Evolutionary conservation across 176 grass and related monocot species (phyloP), one percentile per base, ranked within the genome.

Genomic region (Eragrostis curvula): DNA sequence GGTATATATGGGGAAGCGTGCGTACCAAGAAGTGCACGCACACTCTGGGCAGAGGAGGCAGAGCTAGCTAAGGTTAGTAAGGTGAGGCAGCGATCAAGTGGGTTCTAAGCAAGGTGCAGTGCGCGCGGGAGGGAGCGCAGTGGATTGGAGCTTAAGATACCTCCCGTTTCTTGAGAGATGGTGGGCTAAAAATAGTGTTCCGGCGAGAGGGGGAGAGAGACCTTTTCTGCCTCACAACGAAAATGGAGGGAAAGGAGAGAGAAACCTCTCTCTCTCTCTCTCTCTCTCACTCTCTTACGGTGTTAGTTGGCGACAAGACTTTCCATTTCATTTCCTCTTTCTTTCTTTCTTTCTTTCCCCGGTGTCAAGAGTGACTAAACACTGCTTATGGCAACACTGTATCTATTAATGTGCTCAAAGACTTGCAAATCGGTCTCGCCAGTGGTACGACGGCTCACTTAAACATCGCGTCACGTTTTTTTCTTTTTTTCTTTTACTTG

Each of bases 71-170:
- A 12, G 23, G 23, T 78, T 57, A 57, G 82, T 78, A 65, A 57
- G 82, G 82, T 57, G 83, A 86, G 87, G 86, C 83, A 83, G 79
- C 91, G 91, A 78, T 97, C 88, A 89, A 91, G 84, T 97, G 72
- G 78, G 50, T 78, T 93, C 64, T 81, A 97, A 97, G 94, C 94
- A 97, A 97, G 81, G 62, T 67, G 20, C 79, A 23, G 66, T 74
- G 81, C 45, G 44, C 36, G 45, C 48, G 17, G 23, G 58, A 25
- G 57, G 13, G 55, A 56, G 4, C 57, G 68, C 61, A 80, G 69
- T 93, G 88, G 79, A 97, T 97, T 97, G 84, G 63, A 89, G 79
- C 72, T 89, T n/a, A 97, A 97, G 94, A 56, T 83, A 97, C 78
- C 84, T 75, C 83, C 43, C 25, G 56, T 66, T 55, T 41, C 71